Conservation (phyloP, 768 basidiomycete species). For the Grammothele lineata region DNA sequence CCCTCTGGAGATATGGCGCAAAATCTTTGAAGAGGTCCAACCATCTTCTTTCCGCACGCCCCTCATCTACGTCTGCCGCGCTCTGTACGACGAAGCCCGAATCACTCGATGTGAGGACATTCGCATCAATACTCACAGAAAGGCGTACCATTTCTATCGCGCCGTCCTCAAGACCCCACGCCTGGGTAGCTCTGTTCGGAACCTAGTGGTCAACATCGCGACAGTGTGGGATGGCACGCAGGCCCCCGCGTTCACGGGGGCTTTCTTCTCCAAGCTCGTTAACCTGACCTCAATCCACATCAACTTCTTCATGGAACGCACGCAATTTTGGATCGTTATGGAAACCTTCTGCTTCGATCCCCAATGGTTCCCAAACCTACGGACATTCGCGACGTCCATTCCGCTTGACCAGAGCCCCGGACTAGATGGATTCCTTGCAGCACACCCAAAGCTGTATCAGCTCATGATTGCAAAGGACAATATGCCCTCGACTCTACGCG, state of each 20-base stretch:
- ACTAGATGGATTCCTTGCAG: neutral
- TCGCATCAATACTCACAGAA: too few relatives aligned
- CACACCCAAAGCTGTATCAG: neutral
- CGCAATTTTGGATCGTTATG: neutral
- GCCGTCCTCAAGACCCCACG: too few relatives aligned
- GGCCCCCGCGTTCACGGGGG: neutral
- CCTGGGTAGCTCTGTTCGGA: too few relatives aligned
- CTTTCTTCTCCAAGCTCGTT: neutral
- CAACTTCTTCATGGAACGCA: neutral
- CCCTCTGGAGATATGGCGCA: too few relatives aligned
- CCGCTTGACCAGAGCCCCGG: neutral
- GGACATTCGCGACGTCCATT: neutral
- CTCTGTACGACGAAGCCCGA: too few relatives aligned
- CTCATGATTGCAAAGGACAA: too few relatives aligned
- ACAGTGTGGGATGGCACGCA: neutral
- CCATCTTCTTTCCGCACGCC: too few relatives aligned
- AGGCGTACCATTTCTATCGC: too few relatives aligned
- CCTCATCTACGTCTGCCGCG: too few relatives aligned
- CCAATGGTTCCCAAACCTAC: neutral
- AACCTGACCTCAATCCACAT: neutral
- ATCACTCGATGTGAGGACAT: too few relatives aligned
- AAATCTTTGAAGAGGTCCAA: too few relatives aligned
- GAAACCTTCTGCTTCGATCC: neutral
- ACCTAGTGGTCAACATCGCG: neutral
- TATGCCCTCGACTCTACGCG: too few relatives aligned